These are phyloP conservation scores for Aureobasidium pullulans DNA, from an alignment of 2,329 filamentous ascomycete species.

Conservation along the genomic window DNA sequence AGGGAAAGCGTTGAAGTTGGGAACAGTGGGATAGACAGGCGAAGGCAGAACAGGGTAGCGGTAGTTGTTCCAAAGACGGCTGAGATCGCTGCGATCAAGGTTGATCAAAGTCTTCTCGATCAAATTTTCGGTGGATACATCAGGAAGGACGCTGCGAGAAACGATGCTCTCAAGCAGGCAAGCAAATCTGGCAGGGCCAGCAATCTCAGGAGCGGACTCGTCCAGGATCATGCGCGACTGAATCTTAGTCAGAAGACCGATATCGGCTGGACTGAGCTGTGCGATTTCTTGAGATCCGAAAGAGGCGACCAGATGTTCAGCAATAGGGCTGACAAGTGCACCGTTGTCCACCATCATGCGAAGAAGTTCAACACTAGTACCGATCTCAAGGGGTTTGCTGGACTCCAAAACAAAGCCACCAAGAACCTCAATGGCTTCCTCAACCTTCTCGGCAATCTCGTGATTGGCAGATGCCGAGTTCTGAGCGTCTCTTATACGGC, in stretches of 20 bases:
- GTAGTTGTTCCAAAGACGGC: constrained; percentile 53
- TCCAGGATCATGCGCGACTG: constrained; percentile 46
- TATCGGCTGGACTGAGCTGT: constrained; percentile 45
- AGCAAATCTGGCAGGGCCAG: constrained; percentile 52
- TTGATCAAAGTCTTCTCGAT: constrained; percentile 53
- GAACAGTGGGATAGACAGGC: constrained; percentile 42
- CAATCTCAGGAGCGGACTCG: constrained; percentile 45
- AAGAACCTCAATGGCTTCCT: constrained; percentile 72
- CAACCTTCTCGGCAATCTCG: constrained; percentile 69
- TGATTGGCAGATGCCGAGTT: constrained; percentile 37
- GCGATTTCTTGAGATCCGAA: constrained; percentile 54
- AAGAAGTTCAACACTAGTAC: constrained; percentile 52
- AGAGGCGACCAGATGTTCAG: constrained; percentile 53
- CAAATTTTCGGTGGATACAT: constrained; percentile 47
- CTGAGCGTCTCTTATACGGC: constrained; percentile 63
- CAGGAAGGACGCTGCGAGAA: constrained; percentile 45
- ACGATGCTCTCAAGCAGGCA: constrained; percentile 54
- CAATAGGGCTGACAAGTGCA: constrained; percentile 51
- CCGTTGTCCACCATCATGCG: constrained; percentile 61
- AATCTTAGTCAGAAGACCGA: constrained; percentile 55
- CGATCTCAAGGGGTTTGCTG: constrained; percentile 44
- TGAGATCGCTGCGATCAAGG: constrained; percentile 42
- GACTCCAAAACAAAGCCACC: constrained; percentile 50
- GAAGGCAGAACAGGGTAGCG: constrained; percentile 41
- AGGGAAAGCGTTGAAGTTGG: constrained; percentile 40